Evolutionary conservation across 2,329 filamentous ascomycete genomes (phyloP).

Genomic region (Aspergillus sp.): DNA sequence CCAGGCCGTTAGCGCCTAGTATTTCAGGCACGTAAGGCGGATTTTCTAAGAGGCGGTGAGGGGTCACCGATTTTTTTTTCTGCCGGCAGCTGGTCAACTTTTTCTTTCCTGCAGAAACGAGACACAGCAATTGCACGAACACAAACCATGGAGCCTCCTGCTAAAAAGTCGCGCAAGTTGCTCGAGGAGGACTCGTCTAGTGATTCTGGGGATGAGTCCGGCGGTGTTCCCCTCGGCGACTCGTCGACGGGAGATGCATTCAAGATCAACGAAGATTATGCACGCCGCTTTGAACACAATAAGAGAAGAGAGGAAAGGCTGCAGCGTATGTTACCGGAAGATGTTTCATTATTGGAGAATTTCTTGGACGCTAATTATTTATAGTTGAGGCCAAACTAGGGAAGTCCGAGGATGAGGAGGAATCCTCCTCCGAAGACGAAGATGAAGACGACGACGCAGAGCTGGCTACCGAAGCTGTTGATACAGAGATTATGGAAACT

Average conservation of each 20-base stretch:
- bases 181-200: slow-evolving; percentile 43
- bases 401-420: slow-evolving; percentile 58
- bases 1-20: slow-evolving; percentile 11
- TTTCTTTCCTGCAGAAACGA: slow-evolving; percentile 14
- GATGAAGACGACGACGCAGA: slow-evolving; percentile 89
- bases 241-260: slow-evolving; percentile 49
- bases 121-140: neutral
- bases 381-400: slow-evolving; percentile 87
- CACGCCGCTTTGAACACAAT: slow-evolving; percentile 89
- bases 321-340: slow-evolving; percentile 32
- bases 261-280: slow-evolving; percentile 88
- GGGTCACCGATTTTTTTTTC: slow-evolving; percentile 26
- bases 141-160: slow-evolving; percentile 40
- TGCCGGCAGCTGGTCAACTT: slow-evolving; percentile 23
- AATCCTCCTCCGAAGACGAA: slow-evolving; percentile 69
- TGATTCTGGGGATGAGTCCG: slow-evolving; percentile 40
- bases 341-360: neutral
- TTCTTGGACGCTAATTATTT: slow-evolving; percentile 1
- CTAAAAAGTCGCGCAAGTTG: slow-evolving; percentile 42
- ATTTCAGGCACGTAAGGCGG: slow-evolving; percentile 16
- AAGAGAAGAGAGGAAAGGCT: slow-evolving; percentile 91
- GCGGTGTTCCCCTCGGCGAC: slow-evolving; percentile 37
- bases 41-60: slow-evolving; percentile 25
- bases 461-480: slow-evolving; percentile 78
- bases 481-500: slow-evolving; percentile 83